Evolutionary conservation across 768 basidiomycete genomes (phyloP).

Genomic region (Kwoniella dendrophila): DNA sequence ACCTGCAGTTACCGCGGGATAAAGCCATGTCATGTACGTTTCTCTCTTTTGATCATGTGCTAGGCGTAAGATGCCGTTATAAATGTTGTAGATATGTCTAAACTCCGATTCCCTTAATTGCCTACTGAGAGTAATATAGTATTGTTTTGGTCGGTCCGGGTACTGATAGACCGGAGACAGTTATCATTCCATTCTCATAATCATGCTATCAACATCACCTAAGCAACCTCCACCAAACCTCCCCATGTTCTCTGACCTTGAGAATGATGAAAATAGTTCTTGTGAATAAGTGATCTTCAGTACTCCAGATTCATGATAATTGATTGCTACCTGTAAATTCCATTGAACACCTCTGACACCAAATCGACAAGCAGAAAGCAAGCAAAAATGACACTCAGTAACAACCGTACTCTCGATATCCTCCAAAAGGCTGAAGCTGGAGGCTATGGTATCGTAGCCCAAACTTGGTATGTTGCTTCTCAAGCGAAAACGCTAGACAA

Average conservation of each 20-base stretch:
- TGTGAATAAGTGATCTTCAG: too few species aligned
- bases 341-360: too few species aligned
- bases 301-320: too few species aligned
- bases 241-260: too few species aligned
- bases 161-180: conserved; percentile 5
- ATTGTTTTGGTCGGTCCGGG: conserved; percentile 1
- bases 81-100: not conserved
- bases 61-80: too few species aligned
- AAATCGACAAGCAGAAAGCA: not conserved
- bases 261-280: too few species aligned
- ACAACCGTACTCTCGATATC: conserved; percentile 55
- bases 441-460: conserved; percentile 53
- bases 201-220: not conserved
- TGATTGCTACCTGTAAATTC: too few species aligned
- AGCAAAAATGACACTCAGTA: conserved; percentile 7
- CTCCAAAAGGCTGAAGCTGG: conserved; percentile 52
- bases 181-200: not conserved
- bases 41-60: too few species aligned
- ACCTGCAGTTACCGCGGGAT: too few species aligned
- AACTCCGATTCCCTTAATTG: not conserved
- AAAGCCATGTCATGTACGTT: too few species aligned
- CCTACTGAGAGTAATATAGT: too few species aligned
- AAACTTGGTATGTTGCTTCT: conserved; percentile 30
- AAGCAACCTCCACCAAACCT: not conserved
- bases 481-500: not conserved